Evolutionary conservation across 495 filamentous ascomycete species (phyloP).

Genomic region (Pyrenula massariospora): DNA sequence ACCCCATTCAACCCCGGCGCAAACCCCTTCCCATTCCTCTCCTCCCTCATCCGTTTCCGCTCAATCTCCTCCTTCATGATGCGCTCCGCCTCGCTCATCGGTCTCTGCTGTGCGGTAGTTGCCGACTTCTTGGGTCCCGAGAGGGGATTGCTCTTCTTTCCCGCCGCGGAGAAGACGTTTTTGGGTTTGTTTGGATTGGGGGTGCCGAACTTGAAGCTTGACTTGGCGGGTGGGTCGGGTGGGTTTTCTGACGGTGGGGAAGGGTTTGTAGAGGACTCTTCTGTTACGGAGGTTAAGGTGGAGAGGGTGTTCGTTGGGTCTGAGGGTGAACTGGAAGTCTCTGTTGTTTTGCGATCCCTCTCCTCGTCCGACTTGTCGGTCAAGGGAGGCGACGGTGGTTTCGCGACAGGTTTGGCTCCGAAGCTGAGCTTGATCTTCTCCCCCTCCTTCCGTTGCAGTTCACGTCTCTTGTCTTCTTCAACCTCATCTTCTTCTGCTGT

Average conservation of each 20-base stretch:
- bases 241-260: slow-evolving; percentile 14
- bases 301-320: slow-evolving; percentile 10
- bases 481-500: slow-evolving; percentile 22
- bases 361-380: slow-evolving; percentile 5
- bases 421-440: slow-evolving; percentile 77
- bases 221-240: slow-evolving; percentile 23
- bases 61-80: slow-evolving; percentile 81
- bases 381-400: slow-evolving; percentile 16
- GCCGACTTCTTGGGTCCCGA: slow-evolving; percentile 45
- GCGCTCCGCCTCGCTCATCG: slow-evolving; percentile 76
- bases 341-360: neutral
- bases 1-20: slow-evolving; percentile 5
- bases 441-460: slow-evolving; percentile 58
- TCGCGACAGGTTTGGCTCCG: slow-evolving; percentile 32
- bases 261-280: slow-evolving; percentile 9
- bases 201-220: slow-evolving; percentile 46
- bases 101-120: slow-evolving; percentile 51
- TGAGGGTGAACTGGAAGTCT: slow-evolving; percentile 7
- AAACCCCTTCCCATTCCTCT: slow-evolving; percentile 13
- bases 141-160: slow-evolving; percentile 50
- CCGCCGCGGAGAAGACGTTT: slow-evolving; percentile 65
- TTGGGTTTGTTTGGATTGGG: slow-evolving; percentile 48
- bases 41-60: slow-evolving; percentile 46
- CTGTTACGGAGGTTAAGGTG: slow-evolving; percentile 11
- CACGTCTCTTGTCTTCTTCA: slow-evolving; percentile 33